Conservation (phyloP, 257 asterid genomes). For the Petrea volubilis region DNA sequence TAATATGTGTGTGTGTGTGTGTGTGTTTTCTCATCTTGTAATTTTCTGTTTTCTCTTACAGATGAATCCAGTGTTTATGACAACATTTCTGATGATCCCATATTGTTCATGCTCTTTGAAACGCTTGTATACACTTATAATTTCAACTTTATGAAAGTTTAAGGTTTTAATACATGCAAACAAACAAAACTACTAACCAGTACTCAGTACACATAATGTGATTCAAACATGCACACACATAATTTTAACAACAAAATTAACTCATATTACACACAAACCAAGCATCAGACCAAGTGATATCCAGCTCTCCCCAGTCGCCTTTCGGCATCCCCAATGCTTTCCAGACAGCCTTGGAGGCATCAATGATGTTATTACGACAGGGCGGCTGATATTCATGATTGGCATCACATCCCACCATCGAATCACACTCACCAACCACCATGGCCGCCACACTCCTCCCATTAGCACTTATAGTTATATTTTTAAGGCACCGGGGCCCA, state of each 20-base stretch:
- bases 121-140: neutral
- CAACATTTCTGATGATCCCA: too few species aligned
- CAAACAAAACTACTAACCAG: too few species aligned
- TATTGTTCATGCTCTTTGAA: too few species aligned
- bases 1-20: too few species aligned
- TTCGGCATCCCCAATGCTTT: constrained; percentile 31
- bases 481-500: constrained; percentile 28
- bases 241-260: too few species aligned
- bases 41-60: neutral
- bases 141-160: neutral
- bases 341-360: constrained; percentile 44
- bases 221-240: neutral
- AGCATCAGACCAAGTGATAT: constrained; percentile 36
- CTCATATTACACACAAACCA: too few species aligned
- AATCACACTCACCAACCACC: constrained; percentile 38
- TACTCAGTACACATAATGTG: neutral
- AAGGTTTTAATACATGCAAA: too few species aligned
- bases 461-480: constrained; percentile 28
- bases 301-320: constrained; percentile 30
- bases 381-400: constrained; percentile 31
- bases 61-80: neutral
- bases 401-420: constrained; percentile 32
- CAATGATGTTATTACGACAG: constrained; percentile 34
- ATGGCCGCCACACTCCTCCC: constrained; percentile 28
- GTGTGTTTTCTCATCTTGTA: neutral